A percentile compares a stretch with the other conserved stretches of the same genome.
These are phyloP conservation scores for Smittium mucronatum DNA, from an alignment of 371 early-diverging fungal genomes.

Conservation along the genomic window DNA sequence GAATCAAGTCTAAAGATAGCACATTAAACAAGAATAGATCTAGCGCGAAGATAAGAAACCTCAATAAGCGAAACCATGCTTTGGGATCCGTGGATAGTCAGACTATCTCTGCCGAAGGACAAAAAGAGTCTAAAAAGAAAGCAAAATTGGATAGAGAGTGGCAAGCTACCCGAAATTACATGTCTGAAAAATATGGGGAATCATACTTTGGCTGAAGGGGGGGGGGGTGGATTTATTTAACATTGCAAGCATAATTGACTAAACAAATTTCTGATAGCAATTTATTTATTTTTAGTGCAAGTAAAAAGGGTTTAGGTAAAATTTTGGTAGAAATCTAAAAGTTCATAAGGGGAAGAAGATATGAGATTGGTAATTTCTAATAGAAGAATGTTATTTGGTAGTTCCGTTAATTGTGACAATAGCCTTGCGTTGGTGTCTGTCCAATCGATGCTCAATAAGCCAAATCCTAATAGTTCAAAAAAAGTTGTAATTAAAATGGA, in stretches of 20 bases:
- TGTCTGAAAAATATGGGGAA: constrained; percentile 47
- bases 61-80: not conserved
- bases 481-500: no score
- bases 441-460: constrained; percentile 60
- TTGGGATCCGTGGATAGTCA: constrained; percentile 5
- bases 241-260: no score
- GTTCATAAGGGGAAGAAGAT: no score
- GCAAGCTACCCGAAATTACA: constrained; percentile 48
- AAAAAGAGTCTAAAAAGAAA: constrained; percentile 38
- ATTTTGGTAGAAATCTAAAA: no score
- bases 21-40: constrained; percentile 37
- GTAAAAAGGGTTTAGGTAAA: no score
- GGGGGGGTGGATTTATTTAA: not conserved
- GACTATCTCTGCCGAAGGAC: constrained; percentile 12
- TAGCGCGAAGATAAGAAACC: constrained; percentile 10
- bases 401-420: constrained; percentile 67
- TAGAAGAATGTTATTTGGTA: constrained; percentile 27
- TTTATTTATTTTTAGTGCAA: no score
- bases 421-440: constrained; percentile 44
- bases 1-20: constrained; percentile 60
- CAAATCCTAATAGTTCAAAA: constrained; percentile 40
- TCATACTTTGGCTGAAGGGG: not conserved
- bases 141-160: constrained; percentile 51
- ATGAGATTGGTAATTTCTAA: no score
- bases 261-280: no score